phyloP scores from a whole-genome alignment of 73 alveolate species.

The Symbiodinium pilosum region DNA sequence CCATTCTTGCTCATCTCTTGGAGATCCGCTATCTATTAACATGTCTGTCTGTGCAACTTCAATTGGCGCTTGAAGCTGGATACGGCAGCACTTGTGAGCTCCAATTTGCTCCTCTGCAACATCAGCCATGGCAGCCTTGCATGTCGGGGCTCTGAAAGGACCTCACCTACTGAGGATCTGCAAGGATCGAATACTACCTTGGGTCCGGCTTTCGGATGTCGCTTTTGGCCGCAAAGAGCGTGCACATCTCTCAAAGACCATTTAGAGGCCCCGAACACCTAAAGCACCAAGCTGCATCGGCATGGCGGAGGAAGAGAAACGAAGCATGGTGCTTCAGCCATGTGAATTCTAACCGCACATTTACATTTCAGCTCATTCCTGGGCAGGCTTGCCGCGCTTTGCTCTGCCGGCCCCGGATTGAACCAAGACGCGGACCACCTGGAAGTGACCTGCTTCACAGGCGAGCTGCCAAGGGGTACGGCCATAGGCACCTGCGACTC shows the following conservation, averaged over 20 bases:
- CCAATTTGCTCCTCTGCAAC: background rate
- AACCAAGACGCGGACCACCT: conserved; percentile 41
- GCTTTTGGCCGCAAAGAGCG: too few species aligned
- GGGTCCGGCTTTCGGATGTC: too few species aligned
- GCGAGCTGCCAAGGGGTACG: conserved; percentile 80
- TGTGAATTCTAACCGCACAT: too few species aligned
- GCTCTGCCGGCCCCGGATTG: conserved; percentile 16
- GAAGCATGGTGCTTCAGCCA: too few species aligned
- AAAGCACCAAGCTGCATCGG: background rate
- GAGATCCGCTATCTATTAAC: too few species aligned
- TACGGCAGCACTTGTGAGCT: too few species aligned
- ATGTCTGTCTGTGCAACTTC: too few species aligned
- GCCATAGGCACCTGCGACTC: conserved; percentile 50
- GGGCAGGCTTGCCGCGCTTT: background rate
- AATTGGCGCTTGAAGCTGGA: too few species aligned
- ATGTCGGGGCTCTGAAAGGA: background rate
- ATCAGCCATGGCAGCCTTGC: background rate
- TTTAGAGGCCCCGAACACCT: background rate
- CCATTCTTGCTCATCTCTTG: too few species aligned
- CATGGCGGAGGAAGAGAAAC: background rate
- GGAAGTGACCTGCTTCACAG: conserved; percentile 56
- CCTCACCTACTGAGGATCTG: background rate
- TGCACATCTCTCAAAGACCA: too few species aligned
- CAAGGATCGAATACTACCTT: too few species aligned
- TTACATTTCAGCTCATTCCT: background rate